These are phyloP conservation scores for Saussurea involucrata DNA, from an alignment of 129 eudicot genomes.

Conservation along the genomic window DNA sequence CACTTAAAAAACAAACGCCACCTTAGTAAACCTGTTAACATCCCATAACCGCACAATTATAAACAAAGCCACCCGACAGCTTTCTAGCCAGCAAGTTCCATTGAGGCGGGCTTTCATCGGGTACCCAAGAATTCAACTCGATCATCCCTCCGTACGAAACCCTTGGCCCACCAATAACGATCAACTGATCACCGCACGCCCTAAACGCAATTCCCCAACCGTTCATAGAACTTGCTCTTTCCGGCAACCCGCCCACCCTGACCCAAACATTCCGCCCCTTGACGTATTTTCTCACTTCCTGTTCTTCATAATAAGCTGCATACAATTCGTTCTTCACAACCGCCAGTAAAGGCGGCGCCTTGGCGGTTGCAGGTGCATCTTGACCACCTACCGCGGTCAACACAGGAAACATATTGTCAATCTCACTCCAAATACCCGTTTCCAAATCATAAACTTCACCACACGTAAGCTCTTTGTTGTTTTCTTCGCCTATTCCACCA, in stretches of 20 bases:
- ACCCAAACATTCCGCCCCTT: conserved; percentile 50
- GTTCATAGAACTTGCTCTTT: conserved; percentile 51
- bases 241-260: conserved; percentile 62
- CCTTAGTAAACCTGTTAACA: conserved; percentile 36
- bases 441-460: conserved; percentile 60
- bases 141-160: conserved; percentile 44
- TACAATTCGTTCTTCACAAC: conserved; percentile 70
- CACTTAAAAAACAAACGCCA: neutral
- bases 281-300: conserved; percentile 54
- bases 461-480: conserved; percentile 45
- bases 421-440: conserved; percentile 49
- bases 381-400: conserved; percentile 24
- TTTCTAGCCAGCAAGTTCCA: conserved; percentile 65
- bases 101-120: conserved; percentile 49
- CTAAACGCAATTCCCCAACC: conserved; percentile 88
- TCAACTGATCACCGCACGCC: conserved; percentile 69
- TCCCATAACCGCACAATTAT: conserved; percentile 92
- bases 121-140: conserved; percentile 72
- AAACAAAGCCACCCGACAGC: conserved; percentile 58
- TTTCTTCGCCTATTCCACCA: conserved; percentile 61
- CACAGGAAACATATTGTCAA: conserved; percentile 65
- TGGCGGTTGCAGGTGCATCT: conserved; percentile 43
- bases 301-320: conserved; percentile 61
- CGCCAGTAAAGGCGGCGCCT: conserved; percentile 75
- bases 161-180: conserved; percentile 71